Percentiles rank a stretch among this genome's conserved stretches.
Evolutionary conservation across 768 basidiomycete genomes (phyloP).

Genomic region (Gelatoporia subvermispora): DNA sequence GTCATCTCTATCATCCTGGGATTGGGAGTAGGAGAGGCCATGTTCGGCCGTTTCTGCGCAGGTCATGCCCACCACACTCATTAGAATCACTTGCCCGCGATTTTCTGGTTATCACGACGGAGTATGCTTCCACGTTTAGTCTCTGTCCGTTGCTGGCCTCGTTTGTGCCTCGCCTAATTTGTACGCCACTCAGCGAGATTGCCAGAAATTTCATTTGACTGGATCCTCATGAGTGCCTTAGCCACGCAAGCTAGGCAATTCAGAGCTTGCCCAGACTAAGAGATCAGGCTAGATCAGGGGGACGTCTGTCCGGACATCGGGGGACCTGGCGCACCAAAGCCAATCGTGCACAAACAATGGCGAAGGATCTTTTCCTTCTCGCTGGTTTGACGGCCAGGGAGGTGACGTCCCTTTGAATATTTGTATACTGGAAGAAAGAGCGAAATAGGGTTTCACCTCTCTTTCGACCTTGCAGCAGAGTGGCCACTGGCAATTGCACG

Average conservation of each 20-base stretch:
- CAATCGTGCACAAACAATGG: slow-evolving; percentile 16
- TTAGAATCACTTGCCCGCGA: no score
- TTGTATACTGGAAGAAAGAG: slow-evolving; percentile 6
- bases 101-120: no score
- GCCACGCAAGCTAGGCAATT: no score
- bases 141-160: no score
- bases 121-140: not conserved
- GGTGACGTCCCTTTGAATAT: no score
- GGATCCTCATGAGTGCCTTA: no score
- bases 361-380: slow-evolving; percentile 24
- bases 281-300: no score
- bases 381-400: slow-evolving; percentile 4
- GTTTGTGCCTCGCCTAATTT: no score
- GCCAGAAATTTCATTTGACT: no score
- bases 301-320: not conserved
- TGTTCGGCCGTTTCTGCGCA: slow-evolving; percentile 48
- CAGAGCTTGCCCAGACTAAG: no score
- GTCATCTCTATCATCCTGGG: slow-evolving; percentile 71
- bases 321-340: not conserved
- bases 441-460: not conserved
- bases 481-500: not conserved
- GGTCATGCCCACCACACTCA: no score
- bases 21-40: slow-evolving; percentile 66
- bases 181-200: no score
- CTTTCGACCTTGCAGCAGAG: not conserved